phyloP scores from a whole-genome alignment of 352 stramenopile genomes.

The Elongisporangium prolatum region DNA sequence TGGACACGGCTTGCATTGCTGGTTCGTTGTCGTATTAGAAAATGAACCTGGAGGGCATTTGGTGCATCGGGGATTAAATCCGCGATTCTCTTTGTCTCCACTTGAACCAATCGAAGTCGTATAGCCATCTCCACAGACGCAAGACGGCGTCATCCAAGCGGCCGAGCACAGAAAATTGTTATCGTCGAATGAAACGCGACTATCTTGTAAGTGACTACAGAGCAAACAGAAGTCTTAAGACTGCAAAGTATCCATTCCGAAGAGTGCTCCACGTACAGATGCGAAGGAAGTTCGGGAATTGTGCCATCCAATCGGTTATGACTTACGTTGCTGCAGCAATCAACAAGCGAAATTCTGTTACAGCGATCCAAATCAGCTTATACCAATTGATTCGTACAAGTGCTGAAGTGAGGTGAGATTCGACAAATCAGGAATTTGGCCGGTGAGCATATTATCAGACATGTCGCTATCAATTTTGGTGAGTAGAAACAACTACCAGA shows the following conservation, averaged over 20 bases:
- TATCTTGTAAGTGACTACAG: not conserved
- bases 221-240: not conserved
- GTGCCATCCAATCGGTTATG: constrained; percentile 24
- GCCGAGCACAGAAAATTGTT: constrained; percentile 21
- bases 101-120: not conserved
- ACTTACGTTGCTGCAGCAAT: constrained; percentile 21
- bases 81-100: not conserved
- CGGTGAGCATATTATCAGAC: constrained; percentile 39
- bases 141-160: constrained; percentile 6
- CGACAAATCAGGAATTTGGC: constrained; percentile 30
- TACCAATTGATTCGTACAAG: constrained; percentile 33
- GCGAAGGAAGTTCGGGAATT: constrained; percentile 19
- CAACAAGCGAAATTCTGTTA: not conserved
- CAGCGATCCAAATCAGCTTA: not conserved
- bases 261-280: constrained; percentile 18
- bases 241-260: constrained; percentile 9
- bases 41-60: constrained; percentile 33
- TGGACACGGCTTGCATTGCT: constrained; percentile 38
- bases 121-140: constrained; percentile 25
- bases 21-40: constrained; percentile 38
- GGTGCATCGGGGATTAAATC: constrained; percentile 10
- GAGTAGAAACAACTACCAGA: not conserved
- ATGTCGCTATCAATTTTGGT: constrained; percentile 46
- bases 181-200: constrained; percentile 6
- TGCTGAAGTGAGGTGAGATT: constrained; percentile 36